A percentile compares a stretch with the other conserved stretches of the same genome.
These are phyloP conservation scores for Leccinum variicolor DNA, from an alignment of 768 basidiomycete species.

Conservation along the genomic window DNA sequence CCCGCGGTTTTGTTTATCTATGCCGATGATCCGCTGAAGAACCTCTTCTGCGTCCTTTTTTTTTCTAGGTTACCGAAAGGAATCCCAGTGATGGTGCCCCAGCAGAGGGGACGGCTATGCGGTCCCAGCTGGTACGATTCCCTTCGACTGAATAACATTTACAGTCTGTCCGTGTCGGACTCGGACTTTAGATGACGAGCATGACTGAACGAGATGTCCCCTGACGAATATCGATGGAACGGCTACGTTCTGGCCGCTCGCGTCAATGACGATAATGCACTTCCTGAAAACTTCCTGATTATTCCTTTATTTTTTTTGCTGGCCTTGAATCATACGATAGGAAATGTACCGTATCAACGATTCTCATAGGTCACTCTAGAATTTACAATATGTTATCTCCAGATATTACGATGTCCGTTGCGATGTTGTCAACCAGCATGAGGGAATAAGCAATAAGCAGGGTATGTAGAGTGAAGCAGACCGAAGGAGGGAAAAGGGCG, in stretches of 20 bases:
- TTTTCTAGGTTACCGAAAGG: constrained; percentile 9
- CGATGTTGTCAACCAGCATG: constrained; percentile 6
- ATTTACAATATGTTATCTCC: constrained; percentile 14
- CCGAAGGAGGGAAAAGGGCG: constrained; percentile 5
- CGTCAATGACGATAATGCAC: not conserved
- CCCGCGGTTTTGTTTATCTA: not conserved
- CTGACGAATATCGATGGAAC: not conserved
- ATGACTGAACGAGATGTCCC: not conserved
- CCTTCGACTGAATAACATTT: constrained; percentile 35
- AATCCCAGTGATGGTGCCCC: not conserved
- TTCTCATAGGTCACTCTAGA: constrained; percentile 1
- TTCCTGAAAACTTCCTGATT: not conserved
- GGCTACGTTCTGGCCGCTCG: not conserved
- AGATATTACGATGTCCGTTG: constrained; percentile 12
- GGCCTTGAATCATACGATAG: not conserved
- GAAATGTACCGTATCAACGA: not conserved
- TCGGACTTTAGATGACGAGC: not conserved
- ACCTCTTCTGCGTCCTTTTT: not conserved
- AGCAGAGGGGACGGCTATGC: not conserved
- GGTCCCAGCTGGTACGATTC: constrained; percentile 31
- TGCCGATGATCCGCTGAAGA: constrained; percentile 15
- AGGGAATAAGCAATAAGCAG: constrained; percentile 19
- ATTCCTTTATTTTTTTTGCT: not conserved
- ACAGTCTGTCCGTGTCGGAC: constrained; percentile 7
- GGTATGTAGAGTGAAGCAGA: constrained; percentile 18